Conservation (phyloP, 2,329 filamentous ascomycete species). For the Penicillium sp. region DNA sequence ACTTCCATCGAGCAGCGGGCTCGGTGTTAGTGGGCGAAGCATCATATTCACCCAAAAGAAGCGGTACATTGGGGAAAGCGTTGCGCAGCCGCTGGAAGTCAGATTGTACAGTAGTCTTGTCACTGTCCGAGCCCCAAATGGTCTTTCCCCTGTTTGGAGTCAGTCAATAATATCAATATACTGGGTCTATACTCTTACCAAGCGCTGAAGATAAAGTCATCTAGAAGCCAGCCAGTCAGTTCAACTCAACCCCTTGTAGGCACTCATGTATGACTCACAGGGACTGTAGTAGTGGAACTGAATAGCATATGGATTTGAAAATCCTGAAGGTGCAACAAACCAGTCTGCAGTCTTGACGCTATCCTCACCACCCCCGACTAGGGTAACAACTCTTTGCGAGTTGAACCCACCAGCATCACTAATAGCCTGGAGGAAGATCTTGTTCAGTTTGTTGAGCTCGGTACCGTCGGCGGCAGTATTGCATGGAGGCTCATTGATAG, state of each 20-base stretch:
- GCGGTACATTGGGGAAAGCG: slow-evolving; percentile 56
- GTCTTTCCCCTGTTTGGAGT: slow-evolving; percentile 57
- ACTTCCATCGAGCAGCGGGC: slow-evolving; percentile 57
- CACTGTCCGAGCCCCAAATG: slow-evolving; percentile 56
- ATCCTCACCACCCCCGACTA: slow-evolving; percentile 54
- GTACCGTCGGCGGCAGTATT: slow-evolving; percentile 51
- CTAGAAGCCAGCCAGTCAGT: slow-evolving; percentile 12
- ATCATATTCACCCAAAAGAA: slow-evolving; percentile 59
- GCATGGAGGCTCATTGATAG: slow-evolving; percentile 60
- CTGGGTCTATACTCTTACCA: slow-evolving; percentile 17
- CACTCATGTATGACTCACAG: slow-evolving; percentile 27
- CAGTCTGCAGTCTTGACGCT: slow-evolving; percentile 53
- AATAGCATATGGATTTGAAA: slow-evolving; percentile 57
- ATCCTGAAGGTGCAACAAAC: slow-evolving; percentile 51
- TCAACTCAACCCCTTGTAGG: neutral
- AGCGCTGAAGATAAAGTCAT: slow-evolving; percentile 32
- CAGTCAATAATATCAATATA: slow-evolving; percentile 34
- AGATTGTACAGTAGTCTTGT: slow-evolving; percentile 50
- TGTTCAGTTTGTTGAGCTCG: slow-evolving; percentile 56
- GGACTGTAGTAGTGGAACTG: slow-evolving; percentile 61
- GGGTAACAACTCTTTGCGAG: slow-evolving; percentile 53
- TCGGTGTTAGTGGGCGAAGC: slow-evolving; percentile 53
- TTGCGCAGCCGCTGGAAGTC: slow-evolving; percentile 53
- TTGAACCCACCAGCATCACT: slow-evolving; percentile 57
- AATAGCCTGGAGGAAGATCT: slow-evolving; percentile 56